Evolutionary conservation across 768 basidiomycete species (phyloP).

Genomic region (Sporobolomyces phaffii): DNA sequence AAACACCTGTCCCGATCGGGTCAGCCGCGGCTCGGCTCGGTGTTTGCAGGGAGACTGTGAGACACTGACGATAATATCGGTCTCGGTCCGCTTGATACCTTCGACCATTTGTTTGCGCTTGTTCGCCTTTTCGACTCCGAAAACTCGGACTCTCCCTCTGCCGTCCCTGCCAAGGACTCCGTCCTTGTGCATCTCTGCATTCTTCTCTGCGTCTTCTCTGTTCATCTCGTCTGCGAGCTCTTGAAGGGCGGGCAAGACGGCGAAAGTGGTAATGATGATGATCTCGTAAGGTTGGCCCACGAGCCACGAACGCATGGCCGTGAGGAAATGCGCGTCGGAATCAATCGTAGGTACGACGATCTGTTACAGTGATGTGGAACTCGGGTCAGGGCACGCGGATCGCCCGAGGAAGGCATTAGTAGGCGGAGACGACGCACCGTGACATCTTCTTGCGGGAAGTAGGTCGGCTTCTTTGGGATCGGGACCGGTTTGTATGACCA

Average conservation of each 20-base stretch:
- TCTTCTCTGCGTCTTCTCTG: constrained; percentile 7
- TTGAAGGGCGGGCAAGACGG: constrained; percentile 81
- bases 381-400: no score
- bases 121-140: constrained; percentile 59
- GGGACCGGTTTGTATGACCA: constrained; percentile 81
- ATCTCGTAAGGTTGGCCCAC: constrained; percentile 82
- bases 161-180: constrained; percentile 12
- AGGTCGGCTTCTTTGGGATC: constrained; percentile 81
- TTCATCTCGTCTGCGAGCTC: constrained; percentile 75
- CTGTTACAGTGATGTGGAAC: background rate
- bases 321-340: constrained; percentile 90
- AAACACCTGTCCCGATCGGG: constrained; percentile 54
- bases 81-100: constrained; percentile 81
- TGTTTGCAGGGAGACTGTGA: background rate
- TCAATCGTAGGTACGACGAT: constrained; percentile 96
- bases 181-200: background rate
- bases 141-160: constrained; percentile 32
- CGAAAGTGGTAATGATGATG: constrained; percentile 72
- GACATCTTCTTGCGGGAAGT: constrained; percentile 82
- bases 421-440: constrained; percentile 52
- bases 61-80: constrained; percentile 51
- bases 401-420: background rate
- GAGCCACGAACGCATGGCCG: constrained; percentile 77
- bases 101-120: constrained; percentile 91
- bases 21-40: constrained; percentile 83